Conservation (phyloP, 306 rosid species). For the Macrotyloma uniflorum region DNA sequence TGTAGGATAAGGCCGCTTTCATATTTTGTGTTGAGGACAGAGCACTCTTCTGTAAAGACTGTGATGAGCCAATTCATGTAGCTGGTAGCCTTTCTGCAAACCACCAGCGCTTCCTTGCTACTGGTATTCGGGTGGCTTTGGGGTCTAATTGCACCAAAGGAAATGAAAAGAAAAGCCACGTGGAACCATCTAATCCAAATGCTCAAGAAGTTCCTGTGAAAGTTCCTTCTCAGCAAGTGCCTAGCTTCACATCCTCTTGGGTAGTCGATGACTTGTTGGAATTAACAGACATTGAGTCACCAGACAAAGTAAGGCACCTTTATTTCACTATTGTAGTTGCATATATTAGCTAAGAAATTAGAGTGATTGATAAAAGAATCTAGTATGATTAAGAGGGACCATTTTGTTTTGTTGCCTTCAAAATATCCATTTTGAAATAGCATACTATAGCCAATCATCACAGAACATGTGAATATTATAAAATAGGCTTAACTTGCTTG, state of each 20-base stretch:
- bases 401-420: neutral
- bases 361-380: neutral
- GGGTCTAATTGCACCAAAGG: slow-evolving; percentile 65
- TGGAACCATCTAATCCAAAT: slow-evolving; percentile 72
- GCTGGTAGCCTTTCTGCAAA: slow-evolving; percentile 77
- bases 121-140: slow-evolving; percentile 85
- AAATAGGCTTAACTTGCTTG: neutral
- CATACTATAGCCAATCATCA: neutral
- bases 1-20: slow-evolving; percentile 92
- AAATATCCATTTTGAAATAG: neutral
- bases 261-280: slow-evolving; percentile 85
- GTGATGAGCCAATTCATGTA: slow-evolving; percentile 88
- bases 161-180: slow-evolving; percentile 44
- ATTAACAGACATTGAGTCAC: slow-evolving; percentile 65
- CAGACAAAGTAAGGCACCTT: slow-evolving; percentile 62
- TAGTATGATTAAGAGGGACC: neutral
- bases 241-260: slow-evolving; percentile 71
- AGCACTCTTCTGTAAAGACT: slow-evolving; percentile 92
- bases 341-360: neutral
- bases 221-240: slow-evolving; percentile 56
- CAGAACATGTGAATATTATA: neutral
- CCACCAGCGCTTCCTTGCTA: slow-evolving; percentile 96
- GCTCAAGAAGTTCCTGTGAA: slow-evolving; percentile 54
- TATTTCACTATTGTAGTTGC: neutral
- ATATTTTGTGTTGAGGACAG: slow-evolving; percentile 97